Percentiles rank a stretch among this genome's conserved stretches.
Conservation (phyloP, 2,329 filamentous ascomycete genomes). For the Ceratocystiopsis brevicomis region DNA sequence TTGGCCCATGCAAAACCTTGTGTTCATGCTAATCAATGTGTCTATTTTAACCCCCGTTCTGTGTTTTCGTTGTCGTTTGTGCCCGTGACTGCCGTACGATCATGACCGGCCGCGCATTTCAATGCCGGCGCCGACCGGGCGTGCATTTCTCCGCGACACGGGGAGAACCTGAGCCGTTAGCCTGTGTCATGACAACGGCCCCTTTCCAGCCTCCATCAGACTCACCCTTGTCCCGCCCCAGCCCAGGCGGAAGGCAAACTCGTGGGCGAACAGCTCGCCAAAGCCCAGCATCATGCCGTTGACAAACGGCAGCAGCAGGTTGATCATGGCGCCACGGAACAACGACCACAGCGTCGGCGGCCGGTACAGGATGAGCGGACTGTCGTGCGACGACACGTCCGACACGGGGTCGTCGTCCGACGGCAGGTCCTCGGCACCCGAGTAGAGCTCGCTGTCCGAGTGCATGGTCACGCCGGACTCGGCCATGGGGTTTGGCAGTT, state of each 20-base stretch:
- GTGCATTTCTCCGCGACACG: conserved; percentile 37
- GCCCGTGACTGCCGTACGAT: no score
- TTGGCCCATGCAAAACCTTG: no score
- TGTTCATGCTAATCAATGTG: no score
- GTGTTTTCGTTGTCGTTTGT: no score
- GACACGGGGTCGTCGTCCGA: conserved; percentile 37
- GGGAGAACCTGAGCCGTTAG: conserved; percentile 33
- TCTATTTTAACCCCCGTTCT: no score
- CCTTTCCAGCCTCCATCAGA: not conserved
- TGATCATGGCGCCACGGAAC: conserved; percentile 78
- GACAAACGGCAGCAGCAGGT: conserved; percentile 84
- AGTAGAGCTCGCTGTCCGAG: conserved; percentile 72
- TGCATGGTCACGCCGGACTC: conserved; percentile 60
- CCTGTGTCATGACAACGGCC: not conserved
- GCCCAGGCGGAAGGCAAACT: conserved; percentile 78
- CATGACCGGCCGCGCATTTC: conserved; percentile 48
- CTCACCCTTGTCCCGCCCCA: conserved; percentile 88
- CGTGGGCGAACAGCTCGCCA: conserved; percentile 89
- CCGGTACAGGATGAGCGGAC: conserved; percentile 66
- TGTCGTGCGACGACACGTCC: conserved; percentile 19
- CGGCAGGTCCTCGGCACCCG: conserved; percentile 41
- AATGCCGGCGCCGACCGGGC: conserved; percentile 62
- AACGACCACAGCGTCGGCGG: conserved; percentile 77
- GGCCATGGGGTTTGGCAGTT: conserved; percentile 35
- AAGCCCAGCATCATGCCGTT: conserved; percentile 98